Percentiles rank a stretch among this genome's conserved stretches.
These are phyloP conservation scores for Rhodotorula paludigena DNA, from an alignment of 768 basidiomycete genomes.

Conservation along the genomic window DNA sequence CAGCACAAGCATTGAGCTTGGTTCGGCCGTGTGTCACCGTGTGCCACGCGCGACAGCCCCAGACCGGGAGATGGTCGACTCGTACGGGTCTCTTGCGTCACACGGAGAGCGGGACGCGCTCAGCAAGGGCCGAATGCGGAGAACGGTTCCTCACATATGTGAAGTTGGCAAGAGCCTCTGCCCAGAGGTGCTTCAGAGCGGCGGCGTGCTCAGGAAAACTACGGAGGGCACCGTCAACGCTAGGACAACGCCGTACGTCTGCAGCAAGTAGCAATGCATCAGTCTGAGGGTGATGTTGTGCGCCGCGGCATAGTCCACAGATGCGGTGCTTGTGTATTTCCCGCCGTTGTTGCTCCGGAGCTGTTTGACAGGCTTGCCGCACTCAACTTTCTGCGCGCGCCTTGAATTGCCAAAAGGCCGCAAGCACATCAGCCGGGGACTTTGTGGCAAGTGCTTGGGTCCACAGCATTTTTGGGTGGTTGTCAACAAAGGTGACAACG, in stretches of 20 bases:
- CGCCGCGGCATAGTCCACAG: not conserved
- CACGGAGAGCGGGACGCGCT: not conserved
- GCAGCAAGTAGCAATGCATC: not conserved
- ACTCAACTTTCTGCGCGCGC: constrained; percentile 23
- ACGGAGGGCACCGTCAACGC: not conserved
- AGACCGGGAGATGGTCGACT: constrained; percentile 4
- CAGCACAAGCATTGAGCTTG: constrained; percentile 4
- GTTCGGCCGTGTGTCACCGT: not conserved
- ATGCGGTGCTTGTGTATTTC: constrained; percentile 27
- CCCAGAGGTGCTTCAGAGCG: constrained; percentile 9
- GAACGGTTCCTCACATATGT: constrained; percentile 7
- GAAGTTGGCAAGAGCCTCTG: not conserved
- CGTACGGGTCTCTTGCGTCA: too few relatives aligned
- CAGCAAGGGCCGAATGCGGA: not conserved
- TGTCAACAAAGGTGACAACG: constrained; percentile 41
- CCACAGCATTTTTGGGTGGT: constrained; percentile 32
- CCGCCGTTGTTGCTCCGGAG: too few relatives aligned
- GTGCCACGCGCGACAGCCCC: constrained; percentile 6
- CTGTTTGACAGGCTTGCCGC: constrained; percentile 34
- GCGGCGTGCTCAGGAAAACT: not conserved
- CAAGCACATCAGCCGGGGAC: constrained; percentile 22
- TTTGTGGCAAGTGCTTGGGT: constrained; percentile 35
- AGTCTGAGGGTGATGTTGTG: not conserved
- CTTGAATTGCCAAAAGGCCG: constrained; percentile 35
- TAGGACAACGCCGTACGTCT: not conserved